These are phyloP conservation scores for Nepenthes mirabilis DNA, from an alignment of 148 eudicot species.

Conservation along the genomic window DNA sequence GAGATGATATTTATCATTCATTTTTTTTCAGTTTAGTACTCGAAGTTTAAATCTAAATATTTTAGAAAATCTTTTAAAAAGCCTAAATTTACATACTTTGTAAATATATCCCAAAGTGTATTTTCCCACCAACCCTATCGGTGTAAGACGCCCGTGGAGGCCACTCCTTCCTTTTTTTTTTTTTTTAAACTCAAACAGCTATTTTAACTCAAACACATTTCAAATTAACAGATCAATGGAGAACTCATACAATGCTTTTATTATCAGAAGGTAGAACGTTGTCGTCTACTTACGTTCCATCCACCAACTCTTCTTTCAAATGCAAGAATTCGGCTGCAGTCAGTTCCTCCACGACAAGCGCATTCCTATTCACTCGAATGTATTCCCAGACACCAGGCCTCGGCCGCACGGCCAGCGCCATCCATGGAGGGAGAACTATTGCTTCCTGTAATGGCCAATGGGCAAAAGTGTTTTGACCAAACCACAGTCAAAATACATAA, in stretches of 20 bases:
- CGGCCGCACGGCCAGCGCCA: conserved; percentile 18
- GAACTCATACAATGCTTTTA: background rate
- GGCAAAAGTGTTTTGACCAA: too few relatives aligned
- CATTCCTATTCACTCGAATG: conserved; percentile 11
- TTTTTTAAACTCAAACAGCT: too few relatives aligned
- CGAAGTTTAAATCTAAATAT: too few relatives aligned
- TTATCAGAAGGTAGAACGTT: background rate
- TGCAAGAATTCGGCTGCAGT: conserved; percentile 15
- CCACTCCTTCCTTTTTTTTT: too few relatives aligned
- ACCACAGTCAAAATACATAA: too few relatives aligned
- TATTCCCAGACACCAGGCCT: conserved; percentile 25
- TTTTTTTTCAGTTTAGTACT: too few relatives aligned
- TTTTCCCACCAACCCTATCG: too few relatives aligned
- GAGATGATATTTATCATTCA: background rate
- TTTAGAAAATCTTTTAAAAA: too few relatives aligned
- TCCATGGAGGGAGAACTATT: conserved; percentile 13
- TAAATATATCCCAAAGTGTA: too few relatives aligned
- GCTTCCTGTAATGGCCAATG: conserved; percentile 13
- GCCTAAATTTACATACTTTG: too few relatives aligned
- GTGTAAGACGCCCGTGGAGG: too few relatives aligned
- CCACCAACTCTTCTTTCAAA: conserved; percentile 13
- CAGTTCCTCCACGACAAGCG: conserved; percentile 8
- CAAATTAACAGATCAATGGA: background rate
- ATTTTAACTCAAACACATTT: too few relatives aligned
- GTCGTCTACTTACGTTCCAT: background rate